Evolutionary conservation across 495 filamentous ascomycete genomes (phyloP).

Genomic region (Xylaria palmicola): DNA sequence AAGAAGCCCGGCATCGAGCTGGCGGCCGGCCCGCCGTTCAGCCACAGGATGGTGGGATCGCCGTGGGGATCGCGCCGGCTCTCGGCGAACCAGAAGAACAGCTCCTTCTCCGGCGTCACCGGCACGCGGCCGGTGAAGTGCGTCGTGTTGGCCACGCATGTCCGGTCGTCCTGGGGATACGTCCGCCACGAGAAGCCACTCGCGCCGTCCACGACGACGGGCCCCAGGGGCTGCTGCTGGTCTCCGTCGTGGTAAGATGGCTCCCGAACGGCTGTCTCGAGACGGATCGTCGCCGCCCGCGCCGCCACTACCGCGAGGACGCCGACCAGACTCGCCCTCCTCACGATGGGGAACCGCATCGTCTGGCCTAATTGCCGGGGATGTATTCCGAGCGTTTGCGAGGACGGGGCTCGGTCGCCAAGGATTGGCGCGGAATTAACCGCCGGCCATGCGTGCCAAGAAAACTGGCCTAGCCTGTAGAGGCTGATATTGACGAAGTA

Average conservation of each 20-base stretch:
- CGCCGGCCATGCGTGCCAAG: no score
- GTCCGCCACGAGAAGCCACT: not conserved
- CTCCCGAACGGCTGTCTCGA: not conserved
- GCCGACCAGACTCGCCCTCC: not conserved
- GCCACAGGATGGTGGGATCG: not conserved
- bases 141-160: not conserved
- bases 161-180: not conserved
- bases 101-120: not conserved
- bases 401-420: no score
- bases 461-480: no score
- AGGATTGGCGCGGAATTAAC: no score
- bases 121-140: constrained; percentile 1
- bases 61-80: not conserved
- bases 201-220: not conserved
- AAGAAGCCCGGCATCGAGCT: constrained; percentile 25
- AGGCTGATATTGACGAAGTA: no score
- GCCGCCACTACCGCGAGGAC: not conserved
- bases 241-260: not conserved
- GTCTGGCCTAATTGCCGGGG: not conserved
- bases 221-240: not conserved
- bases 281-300: not conserved
- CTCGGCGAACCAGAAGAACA: not conserved
- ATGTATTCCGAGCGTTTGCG: no score
- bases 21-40: constrained; percentile 22
- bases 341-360: not conserved